Conservation (phyloP, 1,284 basidiomycete genomes). For the Moniliophthora roreri region DNA sequence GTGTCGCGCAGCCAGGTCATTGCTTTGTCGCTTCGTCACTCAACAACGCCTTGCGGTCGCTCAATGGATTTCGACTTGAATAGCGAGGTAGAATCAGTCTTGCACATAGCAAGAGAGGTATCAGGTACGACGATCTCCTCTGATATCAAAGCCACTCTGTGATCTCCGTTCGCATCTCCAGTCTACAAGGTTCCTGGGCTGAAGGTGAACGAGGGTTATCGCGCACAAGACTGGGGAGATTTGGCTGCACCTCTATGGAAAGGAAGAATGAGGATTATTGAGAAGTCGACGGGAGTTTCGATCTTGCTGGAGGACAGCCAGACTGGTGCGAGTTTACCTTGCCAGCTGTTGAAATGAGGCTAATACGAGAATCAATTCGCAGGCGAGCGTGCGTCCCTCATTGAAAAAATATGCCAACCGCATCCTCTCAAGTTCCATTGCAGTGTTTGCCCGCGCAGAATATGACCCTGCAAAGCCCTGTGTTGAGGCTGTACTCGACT, state of each 20-base stretch:
- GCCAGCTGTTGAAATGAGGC: neutral
- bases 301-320: conserved; percentile 76
- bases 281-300: conserved; percentile 59
- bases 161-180: conserved; percentile 30
- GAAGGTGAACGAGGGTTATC: conserved; percentile 81
- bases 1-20: neutral
- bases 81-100: conserved; percentile 81
- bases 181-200: conserved; percentile 84
- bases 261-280: conserved; percentile 83
- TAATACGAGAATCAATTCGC: conserved; percentile 6
- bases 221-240: conserved; percentile 86
- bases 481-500: conserved; percentile 95
- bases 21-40: conserved; percentile 4
- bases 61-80: conserved; percentile 52
- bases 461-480: conserved; percentile 82
- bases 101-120: conserved; percentile 84
- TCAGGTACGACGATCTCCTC: conserved; percentile 50
- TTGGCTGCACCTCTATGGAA: conserved; percentile 84
- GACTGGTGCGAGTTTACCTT: conserved; percentile 62
- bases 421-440: conserved; percentile 3
- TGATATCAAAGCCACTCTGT: conserved; percentile 11
- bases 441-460: conserved; percentile 90
- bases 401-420: conserved; percentile 11
- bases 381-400: conserved; percentile 58
- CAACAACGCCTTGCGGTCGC: conserved; percentile 5